Base-by-base conservation (phyloP, 768 basidiomycete species). In the Tylopilus balloui region DNA sequence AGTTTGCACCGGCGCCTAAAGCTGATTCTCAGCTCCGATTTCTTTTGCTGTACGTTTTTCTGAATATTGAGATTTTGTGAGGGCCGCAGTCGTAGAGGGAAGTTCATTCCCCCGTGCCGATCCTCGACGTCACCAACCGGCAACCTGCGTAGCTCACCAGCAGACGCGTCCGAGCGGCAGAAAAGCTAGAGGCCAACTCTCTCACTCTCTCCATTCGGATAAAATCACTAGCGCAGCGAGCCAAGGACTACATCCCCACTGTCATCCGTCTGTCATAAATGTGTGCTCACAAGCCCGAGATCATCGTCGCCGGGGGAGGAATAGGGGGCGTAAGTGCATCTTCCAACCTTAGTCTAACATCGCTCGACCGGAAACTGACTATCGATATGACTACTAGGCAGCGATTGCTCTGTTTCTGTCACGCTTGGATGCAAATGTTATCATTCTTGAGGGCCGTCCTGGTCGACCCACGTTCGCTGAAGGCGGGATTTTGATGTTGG, bases 251-350 rank as follows among this genome's bases (percentile, higher is more conserved):
- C 35, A 32, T 36, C 35, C 38, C 14, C 39, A 23, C 47, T n/a
- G 35, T 48, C 29, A 32, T 20, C n/a, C 38, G 1, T 17, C 17
- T 29, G 23, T 40, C 39, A 13, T 27, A 41, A 47, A 61, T 65
- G 64, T 42, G 27, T 15, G 41, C 51, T 9, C 32, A 50, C 28
- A 60, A 49, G 21, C 42, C 48, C 23, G 54, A 65, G 25, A 59
- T 67, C 28, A 57, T 67, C 42, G 38, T 66, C 21, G 64, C 55
- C 8, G 64, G 64, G 15, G 66, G 59, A 49, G 64, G 64, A 3
- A 51, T 64, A 50, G 42, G 57, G 20, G 66, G 65, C 42, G 65
- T 54, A 47, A 50, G 66, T 56, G 23, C 38, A 14, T 38, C 31
- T 35, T 43, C 45, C 29, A 24, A 23, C 20, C 14, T 17, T 15